Evolutionary conservation across 2,329 filamentous ascomycete genomes (phyloP), one percentile per base, ranked within the genome.

Genomic region (Colletotrichum chrysophilum): DNA sequence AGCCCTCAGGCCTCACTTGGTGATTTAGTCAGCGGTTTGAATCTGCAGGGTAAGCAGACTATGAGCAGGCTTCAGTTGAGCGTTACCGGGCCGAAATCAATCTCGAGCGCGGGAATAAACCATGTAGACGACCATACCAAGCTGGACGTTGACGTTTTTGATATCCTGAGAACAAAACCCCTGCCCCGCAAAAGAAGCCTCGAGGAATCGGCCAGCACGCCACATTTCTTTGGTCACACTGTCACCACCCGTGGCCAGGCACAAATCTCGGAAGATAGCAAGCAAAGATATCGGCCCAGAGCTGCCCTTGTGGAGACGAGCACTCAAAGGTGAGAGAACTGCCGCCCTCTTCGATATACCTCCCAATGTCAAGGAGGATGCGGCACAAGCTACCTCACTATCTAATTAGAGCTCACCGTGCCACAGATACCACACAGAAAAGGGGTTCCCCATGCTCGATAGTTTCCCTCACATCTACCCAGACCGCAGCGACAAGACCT

Each of bases 401-500:
- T 48, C 26, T 13, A 52, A 6, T 21, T 52, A 52, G 43, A 52
- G n/a, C 58, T 74, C 4, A 76, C 58, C 3, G 7, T 7, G 24
- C 28, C 18, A n/a, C 34, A 90, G 88, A 75, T 92, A 91, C 79
- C 85, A 88, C 72, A 86, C 88, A 10, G 61, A 85, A 3, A 87
- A 96, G 9, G 86, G 90, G 2, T 97, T 96, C 80, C 96, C 96
- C 2, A 81, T 96, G 32, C 89, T 98, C 38, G 93, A 97, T 81
- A 98, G 95, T 82, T 98, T 94, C 81, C 97, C 97, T 1, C 86
- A 87, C 34, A 93, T 98, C 70, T 95, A 96, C 83, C 82, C 88
- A 21, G 85, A 88, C 67, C 82, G 82, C 3, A 79, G 82, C 66
- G 81, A 80, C 68, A 78, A 85, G 74, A 76, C 82, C 28, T 79